Conservation (phyloP, 306 rosid species). For the Fagus sylvatica region DNA sequence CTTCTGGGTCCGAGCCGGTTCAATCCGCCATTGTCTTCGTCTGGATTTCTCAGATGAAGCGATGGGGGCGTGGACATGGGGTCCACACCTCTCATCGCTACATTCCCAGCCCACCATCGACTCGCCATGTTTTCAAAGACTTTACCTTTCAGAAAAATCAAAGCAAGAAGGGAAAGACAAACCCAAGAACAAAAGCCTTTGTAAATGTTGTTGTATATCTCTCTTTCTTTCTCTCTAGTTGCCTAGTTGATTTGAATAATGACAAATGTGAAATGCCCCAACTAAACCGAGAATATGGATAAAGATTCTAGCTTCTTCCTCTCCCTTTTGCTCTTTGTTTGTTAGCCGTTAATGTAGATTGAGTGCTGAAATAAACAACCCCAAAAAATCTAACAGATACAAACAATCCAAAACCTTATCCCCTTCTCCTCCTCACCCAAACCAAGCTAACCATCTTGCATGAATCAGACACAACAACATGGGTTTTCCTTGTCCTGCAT, state of each 20-base stretch:
- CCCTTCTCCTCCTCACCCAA: conserved; percentile 3
- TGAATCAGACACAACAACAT: conserved; percentile 28
- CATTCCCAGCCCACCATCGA: conserved; percentile 85
- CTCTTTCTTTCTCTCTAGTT: background rate
- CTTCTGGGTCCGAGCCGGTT: conserved; percentile 23
- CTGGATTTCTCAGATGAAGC: conserved; percentile 50
- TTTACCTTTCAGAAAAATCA: background rate
- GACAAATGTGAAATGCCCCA: conserved; percentile 6
- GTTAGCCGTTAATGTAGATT: conserved; percentile 3
- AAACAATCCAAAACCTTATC: conserved; percentile 42
- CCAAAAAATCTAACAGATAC: conserved; percentile 29
- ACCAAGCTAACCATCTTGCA: conserved; percentile 8
- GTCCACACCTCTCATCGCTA: conserved; percentile 53
- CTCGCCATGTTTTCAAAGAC: conserved; percentile 49
- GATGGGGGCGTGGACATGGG: conserved; percentile 53
- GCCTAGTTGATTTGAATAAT: conserved; percentile 1
- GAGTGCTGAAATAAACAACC: conserved; percentile 28
- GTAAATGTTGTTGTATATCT: background rate
- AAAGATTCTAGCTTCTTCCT: background rate
- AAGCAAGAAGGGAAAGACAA: background rate
- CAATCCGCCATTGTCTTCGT: conserved; percentile 29
- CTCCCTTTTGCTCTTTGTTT: background rate
- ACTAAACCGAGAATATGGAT: conserved; percentile 1
- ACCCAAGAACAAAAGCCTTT: background rate
- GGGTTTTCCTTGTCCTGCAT: conserved; percentile 40